A percentile compares a stretch with the other conserved stretches of the same genome.
phyloP scores from a whole-genome alignment of 169 alveolate genomes.

The Plasmodium ovale region DNA sequence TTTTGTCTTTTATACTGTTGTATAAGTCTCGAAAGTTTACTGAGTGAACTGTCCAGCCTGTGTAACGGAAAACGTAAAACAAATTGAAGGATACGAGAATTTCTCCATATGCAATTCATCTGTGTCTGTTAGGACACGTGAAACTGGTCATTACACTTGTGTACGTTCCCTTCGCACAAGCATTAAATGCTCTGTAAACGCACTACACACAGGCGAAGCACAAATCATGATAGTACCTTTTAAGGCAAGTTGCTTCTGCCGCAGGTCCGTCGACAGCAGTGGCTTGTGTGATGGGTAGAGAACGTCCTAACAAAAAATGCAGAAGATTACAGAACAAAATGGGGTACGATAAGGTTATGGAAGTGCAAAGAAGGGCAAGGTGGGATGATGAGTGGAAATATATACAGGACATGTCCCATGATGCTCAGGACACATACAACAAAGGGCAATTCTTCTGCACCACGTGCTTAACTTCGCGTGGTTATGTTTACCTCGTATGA shows the following conservation, averaged over 20 bases:
- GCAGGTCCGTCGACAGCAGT: constrained; percentile 34
- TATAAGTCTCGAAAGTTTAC: constrained; percentile 64
- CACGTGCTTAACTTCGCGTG: background rate
- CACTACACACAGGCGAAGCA: background rate
- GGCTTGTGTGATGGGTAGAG: constrained; percentile 62
- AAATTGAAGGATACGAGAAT: no score
- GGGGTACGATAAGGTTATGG: background rate
- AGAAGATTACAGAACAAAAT: background rate
- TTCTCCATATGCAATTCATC: no score
- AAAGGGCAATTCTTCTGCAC: background rate
- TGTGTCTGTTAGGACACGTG: no score
- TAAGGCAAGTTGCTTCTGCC: constrained; percentile 71
- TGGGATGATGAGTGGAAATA: no score
- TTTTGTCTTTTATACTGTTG: constrained; percentile 73
- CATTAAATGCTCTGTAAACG: no score
- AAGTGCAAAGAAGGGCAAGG: background rate
- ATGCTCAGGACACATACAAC: background rate
- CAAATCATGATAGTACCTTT: constrained; percentile 21
- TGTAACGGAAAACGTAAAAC: background rate
- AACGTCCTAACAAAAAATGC: constrained; percentile 41
- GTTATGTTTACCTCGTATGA: constrained; percentile 42
- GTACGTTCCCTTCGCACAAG: no score
- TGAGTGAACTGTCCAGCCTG: constrained; percentile 69
- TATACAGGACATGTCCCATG: background rate
- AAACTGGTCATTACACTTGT: no score